Evolutionary conservation across 1,284 basidiomycete genomes (phyloP).

Genomic region (Rhizopogon hawkerae): DNA sequence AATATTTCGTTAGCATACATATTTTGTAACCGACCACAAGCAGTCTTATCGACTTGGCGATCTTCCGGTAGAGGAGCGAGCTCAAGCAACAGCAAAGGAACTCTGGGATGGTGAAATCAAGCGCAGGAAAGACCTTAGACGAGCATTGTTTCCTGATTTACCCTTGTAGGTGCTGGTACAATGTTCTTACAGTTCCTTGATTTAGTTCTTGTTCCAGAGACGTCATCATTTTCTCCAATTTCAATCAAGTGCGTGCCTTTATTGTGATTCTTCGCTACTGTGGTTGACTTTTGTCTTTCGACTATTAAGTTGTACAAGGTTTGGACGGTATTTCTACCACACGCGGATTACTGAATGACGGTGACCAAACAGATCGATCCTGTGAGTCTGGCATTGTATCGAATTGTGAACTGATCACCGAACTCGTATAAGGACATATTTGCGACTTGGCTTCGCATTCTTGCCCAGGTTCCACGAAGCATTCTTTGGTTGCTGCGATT

Average conservation of each 20-base stretch:
- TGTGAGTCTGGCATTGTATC: conserved; percentile 20
- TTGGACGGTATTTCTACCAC: neutral
- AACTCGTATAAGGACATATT: conserved; percentile 34
- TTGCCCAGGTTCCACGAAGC: conserved; percentile 42
- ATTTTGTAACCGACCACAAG: conserved; percentile 56
- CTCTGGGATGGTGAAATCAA: conserved; percentile 43
- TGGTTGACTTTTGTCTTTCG: conserved; percentile 12
- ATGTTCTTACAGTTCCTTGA: neutral
- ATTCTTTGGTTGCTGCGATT: conserved; percentile 59
- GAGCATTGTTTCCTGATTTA: conserved; percentile 40
- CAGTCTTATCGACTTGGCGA: conserved; percentile 35
- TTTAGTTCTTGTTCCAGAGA: conserved; percentile 24
- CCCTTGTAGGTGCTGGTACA: conserved; percentile 28
- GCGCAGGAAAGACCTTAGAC: conserved; percentile 38
- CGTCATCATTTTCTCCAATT: conserved; percentile 53
- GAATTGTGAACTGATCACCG: conserved; percentile 5
- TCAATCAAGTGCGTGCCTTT: conserved; percentile 42
- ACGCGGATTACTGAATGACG: neutral
- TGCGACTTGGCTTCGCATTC: conserved; percentile 48
- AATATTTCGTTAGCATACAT: conserved; percentile 35
- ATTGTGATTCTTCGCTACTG: conserved; percentile 1
- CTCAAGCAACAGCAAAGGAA: conserved; percentile 17
- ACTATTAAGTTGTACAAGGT: conserved; percentile 41
- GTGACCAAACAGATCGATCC: conserved; percentile 38
- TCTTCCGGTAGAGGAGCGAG: conserved; percentile 14